Percentiles rank a stretch among this genome's conserved stretches.
Evolutionary conservation across 306 rosid species (phyloP).

Genomic region (Sicyos baderoa): DNA sequence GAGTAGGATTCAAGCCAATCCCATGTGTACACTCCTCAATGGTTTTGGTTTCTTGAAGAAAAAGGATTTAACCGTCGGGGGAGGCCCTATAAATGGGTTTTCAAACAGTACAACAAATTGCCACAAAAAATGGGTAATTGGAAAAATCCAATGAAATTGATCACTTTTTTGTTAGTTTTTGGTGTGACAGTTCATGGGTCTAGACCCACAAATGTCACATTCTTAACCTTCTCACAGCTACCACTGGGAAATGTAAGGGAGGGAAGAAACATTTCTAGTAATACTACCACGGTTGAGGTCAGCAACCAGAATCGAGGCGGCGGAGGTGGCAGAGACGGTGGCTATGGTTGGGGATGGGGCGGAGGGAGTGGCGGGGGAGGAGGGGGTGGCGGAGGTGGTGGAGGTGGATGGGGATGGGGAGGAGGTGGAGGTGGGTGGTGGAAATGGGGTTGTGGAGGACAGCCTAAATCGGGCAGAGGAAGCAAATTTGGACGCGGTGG

Average conservation of each 20-base stretch:
- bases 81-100: neutral
- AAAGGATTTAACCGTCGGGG: neutral
- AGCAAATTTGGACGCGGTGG: slow-evolving; percentile 1
- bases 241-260: neutral
- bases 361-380: neutral
- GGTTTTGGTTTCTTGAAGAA: neutral
- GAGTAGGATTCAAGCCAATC: slow-evolving; percentile 9
- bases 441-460: slow-evolving; percentile 65
- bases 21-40: neutral
- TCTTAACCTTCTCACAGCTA: slow-evolving; percentile 11
- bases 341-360: slow-evolving; percentile 21
- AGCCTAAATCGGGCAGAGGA: slow-evolving; percentile 24
- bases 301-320: slow-evolving; percentile 30
- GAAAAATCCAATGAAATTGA: neutral
- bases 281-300: slow-evolving; percentile 25
- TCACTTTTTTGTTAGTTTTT: neutral
- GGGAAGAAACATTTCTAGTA: slow-evolving; percentile 12
- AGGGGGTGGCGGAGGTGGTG: slow-evolving; percentile 5
- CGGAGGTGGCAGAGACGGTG: neutral
- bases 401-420: slow-evolving; percentile 47
- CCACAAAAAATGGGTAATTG: neutral
- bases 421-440: slow-evolving; percentile 52
- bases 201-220: neutral
- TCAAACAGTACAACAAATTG: slow-evolving; percentile 4
- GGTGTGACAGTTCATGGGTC: neutral